These are phyloP conservation scores for Parasitella parasitica DNA, from an alignment of 371 early-diverging fungal genomes.

Conservation along the genomic window DNA sequence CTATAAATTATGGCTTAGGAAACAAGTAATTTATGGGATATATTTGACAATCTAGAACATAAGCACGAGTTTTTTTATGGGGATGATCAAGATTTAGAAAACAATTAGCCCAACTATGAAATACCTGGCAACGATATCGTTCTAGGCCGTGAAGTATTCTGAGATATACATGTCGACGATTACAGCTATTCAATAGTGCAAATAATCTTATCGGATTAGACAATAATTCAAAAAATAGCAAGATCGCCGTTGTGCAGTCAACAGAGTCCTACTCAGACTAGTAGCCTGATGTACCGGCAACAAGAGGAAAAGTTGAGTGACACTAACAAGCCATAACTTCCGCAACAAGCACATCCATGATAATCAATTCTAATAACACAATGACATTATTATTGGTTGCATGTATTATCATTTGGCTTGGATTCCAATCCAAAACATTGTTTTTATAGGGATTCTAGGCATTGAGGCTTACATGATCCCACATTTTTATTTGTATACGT, in stretches of 20 bases:
- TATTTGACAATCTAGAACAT: background rate
- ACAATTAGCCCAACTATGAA: background rate
- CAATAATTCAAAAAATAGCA: background rate
- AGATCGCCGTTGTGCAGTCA: background rate
- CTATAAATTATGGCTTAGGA: background rate
- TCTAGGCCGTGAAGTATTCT: background rate
- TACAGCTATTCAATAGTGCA: background rate
- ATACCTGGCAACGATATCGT: background rate
- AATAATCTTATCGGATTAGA: constrained; percentile 1
- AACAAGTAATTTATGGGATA: background rate
- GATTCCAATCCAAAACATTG: background rate
- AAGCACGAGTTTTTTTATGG: background rate
- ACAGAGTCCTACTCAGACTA: no score
- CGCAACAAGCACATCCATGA: background rate
- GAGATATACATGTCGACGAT: background rate
- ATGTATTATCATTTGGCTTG: background rate
- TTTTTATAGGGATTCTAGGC: background rate
- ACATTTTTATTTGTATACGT: background rate
- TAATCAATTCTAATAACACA: background rate
- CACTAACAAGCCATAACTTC: background rate
- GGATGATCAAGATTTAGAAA: background rate
- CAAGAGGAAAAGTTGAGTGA: no score
- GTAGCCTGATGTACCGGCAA: no score
- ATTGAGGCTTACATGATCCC: constrained; percentile 1
- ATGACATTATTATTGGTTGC: background rate